Evolutionary conservation across 2,329 filamentous ascomycete species (phyloP), one percentile per base, ranked within the genome.

Genomic region (Verruconis gallopava): DNA sequence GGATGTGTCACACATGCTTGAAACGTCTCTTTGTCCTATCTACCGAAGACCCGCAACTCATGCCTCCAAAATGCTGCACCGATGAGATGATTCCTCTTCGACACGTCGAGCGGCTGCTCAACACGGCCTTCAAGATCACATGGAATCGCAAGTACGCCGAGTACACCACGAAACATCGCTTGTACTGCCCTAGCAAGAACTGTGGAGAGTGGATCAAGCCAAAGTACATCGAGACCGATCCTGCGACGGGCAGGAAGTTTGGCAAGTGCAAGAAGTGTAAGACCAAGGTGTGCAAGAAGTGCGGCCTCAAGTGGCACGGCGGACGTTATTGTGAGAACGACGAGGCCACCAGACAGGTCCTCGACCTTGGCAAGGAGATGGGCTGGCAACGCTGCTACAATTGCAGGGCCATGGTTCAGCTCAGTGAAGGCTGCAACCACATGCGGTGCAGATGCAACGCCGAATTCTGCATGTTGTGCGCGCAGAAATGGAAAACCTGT

Each of bases 401-500:
- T 47, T 93, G 86, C 62, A 75, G 72, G 48, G 68, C 73, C 30
- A 70, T 83, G 66, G 81, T 93, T 35, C 82, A 93, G 58, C 64
- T 85, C 38, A 80, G 80, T 50, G 82, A 89, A 58, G 85, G 85
- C 35, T 86, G 81, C 60, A 88, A 89, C 61, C 85, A 89, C 56
- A 89, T 93, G 75, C 85, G 77, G 20, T 77, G 79, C 57, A 81
- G 77, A 43, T 93, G 86, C 54, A 79, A 75, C 42, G 83, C 83
- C 20, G 74, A 93, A 51, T 93, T 93, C 54, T 94, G 86, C 62
- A 86, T 91, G 74, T 71, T 84, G 19, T 94, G 86, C 55, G 85
- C 82, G 17, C 56, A 67, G 21, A 81, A 81, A 51, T 93, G 85
- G 85, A 89, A 85, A 62, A 77, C 70, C 1, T 93, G 85, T 54